These are phyloP conservation scores for Avena insularis DNA, from an alignment of 176 grass and related monocot species.

Conservation along the genomic window DNA sequence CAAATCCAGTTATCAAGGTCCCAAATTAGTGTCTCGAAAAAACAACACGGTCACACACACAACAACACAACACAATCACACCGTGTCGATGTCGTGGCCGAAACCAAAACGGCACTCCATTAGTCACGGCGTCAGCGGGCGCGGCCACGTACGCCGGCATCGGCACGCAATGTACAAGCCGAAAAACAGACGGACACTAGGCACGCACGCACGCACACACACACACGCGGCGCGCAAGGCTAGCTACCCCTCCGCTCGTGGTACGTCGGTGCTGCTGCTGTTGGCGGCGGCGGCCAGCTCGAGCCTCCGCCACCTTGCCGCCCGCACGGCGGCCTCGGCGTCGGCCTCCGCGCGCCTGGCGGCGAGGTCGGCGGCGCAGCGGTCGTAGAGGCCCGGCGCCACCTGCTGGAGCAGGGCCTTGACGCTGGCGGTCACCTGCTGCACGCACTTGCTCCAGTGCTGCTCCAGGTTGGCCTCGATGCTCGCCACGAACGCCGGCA, in stretches of 20 bases:
- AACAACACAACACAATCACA: not conserved
- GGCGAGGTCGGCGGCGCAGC: slow-evolving; percentile 50
- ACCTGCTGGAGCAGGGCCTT: slow-evolving; percentile 63
- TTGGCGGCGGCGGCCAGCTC: slow-evolving; percentile 39
- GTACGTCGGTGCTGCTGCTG: not conserved
- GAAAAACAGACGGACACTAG: not conserved
- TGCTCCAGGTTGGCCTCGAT: slow-evolving; percentile 70
- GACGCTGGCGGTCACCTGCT: slow-evolving; percentile 66
- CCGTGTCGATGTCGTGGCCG: not conserved
- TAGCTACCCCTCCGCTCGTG: not conserved
- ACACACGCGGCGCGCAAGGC: not conserved
- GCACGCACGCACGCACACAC: too few relatives aligned
- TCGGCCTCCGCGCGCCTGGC: slow-evolving; percentile 16
- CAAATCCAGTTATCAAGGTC: too few relatives aligned
- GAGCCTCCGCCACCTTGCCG: slow-evolving; percentile 60
- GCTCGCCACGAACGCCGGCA: slow-evolving; percentile 63
- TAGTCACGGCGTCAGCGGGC: not conserved
- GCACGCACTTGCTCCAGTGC: slow-evolving; percentile 95
- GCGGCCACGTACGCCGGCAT: not conserved
- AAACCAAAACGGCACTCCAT: slow-evolving; percentile 4
- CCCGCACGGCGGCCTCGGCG: slow-evolving; percentile 43
- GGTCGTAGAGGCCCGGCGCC: slow-evolving; percentile 65
- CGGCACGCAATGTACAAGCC: slow-evolving; percentile 22
- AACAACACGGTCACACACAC: not conserved
- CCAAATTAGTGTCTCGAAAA: not conserved